phyloP scores from a whole-genome alignment of 169 alveolate species.

The Plasmodium sp. region DNA sequence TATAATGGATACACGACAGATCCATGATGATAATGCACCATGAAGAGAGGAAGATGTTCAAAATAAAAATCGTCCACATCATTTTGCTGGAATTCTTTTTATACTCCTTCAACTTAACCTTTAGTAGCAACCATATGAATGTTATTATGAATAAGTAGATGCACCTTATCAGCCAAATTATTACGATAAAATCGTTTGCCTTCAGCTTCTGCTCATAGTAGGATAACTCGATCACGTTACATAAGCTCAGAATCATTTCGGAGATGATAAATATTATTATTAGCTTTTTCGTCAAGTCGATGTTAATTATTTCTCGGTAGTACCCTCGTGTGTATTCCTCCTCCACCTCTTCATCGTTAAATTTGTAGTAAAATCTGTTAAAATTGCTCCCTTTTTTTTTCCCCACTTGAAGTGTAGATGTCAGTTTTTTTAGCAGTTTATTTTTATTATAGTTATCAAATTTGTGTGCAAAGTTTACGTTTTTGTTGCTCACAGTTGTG shows the following conservation, averaged over 20 bases:
- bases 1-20: slow-evolving; percentile 55
- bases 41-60: slow-evolving; percentile 59
- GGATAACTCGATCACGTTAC: slow-evolving; percentile 83
- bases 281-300: slow-evolving; percentile 90
- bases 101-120: slow-evolving; percentile 44
- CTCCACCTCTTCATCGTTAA: slow-evolving; percentile 88
- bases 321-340: slow-evolving; percentile 88
- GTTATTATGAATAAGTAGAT: slow-evolving; percentile 85
- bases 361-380: slow-evolving; percentile 76
- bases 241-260: slow-evolving; percentile 81
- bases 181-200: slow-evolving; percentile 75
- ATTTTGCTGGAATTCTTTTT: slow-evolving; percentile 65
- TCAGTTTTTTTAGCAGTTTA: slow-evolving; percentile 39
- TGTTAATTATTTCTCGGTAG: slow-evolving; percentile 87
- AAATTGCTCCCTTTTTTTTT: slow-evolving; percentile 29
- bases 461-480: slow-evolving; percentile 27
- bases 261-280: slow-evolving; percentile 88
- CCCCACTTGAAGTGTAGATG: slow-evolving; percentile 33
- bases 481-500: slow-evolving; percentile 10
- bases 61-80: slow-evolving; percentile 73
- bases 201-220: slow-evolving; percentile 48
- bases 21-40: slow-evolving; percentile 68
- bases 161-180: slow-evolving; percentile 90
- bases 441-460: slow-evolving; percentile 63
- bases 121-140: slow-evolving; percentile 89